Base-by-base conservation (phyloP, 441 rosid genomes). In the Jatropha podagrica region DNA sequence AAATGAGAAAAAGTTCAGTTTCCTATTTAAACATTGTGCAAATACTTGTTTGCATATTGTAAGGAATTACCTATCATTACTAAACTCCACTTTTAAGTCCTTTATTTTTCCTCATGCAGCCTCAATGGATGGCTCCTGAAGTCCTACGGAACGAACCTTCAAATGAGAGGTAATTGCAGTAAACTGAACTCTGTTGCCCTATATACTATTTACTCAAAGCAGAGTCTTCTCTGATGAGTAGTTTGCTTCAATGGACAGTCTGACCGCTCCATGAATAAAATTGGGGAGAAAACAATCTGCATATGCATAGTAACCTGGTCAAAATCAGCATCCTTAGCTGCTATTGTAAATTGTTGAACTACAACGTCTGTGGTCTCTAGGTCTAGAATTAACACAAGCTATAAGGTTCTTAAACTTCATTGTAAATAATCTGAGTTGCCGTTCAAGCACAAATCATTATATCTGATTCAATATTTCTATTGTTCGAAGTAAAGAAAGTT, bases 111-210 rank as follows among this genome's bases (percentile, higher is more conserved):
- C 74, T 20, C 41, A 69, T 81, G 86, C 92, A 94, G 97, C 95
- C 97, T 10, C 98, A 89, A 41, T 91, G 97, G 97, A 94, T 94
- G 98, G 94, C 98, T 15, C 98, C 96, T 42, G 98, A 94, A 89
- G 92, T 90, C 79, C 90, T 94, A 0, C 83, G 96, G 37, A 89
- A 83, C 48, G 98, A 94, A 71, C 95, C 97, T 74, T 92, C 95
- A 7, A 87, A 92, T 85, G 98, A 94, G 73, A 91, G 90, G 96
- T 91, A 88, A 69, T 55, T 77, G 41, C 75, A 10, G 10, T 46
- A 68, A 73, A 76, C 74, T 26, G 12, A 38, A 32, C 52, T 68
- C 66, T 52, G 40, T 26, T 11, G 62, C 4, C n/a, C 23, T n/a
- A 44, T 15, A 37, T 40, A 41, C 11, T 48, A 48, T 18, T 5